Evolutionary conservation across 805 yeast genomes (phyloP).

Genomic region (Candida awuae): DNA sequence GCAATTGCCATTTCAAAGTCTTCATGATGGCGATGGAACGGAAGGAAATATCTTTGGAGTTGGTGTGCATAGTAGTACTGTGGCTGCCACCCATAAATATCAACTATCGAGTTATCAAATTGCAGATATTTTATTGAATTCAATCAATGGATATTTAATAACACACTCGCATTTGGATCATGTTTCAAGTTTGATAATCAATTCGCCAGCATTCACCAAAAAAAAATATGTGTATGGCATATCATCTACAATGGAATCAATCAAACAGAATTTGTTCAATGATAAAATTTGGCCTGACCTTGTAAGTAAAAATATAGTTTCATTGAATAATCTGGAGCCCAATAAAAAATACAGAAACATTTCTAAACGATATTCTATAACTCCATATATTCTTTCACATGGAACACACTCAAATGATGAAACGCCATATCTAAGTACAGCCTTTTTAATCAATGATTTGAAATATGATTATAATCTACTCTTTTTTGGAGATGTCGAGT

Average conservation of each 20-base stretch:
- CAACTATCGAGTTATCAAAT: conserved; percentile 1
- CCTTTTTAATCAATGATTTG: conserved; percentile 42
- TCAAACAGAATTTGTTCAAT: conserved; percentile 58
- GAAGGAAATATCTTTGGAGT: not conserved
- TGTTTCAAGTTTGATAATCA: conserved; percentile 56
- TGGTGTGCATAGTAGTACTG: not conserved
- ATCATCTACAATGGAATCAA: conserved; percentile 40
- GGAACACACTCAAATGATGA: conserved; percentile 18
- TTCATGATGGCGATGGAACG: not conserved
- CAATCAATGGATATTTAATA: conserved; percentile 41
- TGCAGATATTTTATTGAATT: conserved; percentile 24
- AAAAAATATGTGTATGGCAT: conserved; percentile 47
- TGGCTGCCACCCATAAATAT: too few species aligned
- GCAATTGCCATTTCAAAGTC: conserved; percentile 1
- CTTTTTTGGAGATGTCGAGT: conserved; percentile 80
- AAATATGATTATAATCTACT: conserved; percentile 35
- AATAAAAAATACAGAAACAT: conserved; percentile 1
- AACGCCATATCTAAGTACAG: conserved; percentile 40
- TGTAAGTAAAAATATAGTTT: conserved; percentile 25
- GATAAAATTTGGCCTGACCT: conserved; percentile 76
- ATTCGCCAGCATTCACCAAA: conserved; percentile 48
- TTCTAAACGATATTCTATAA: conserved; percentile 32
- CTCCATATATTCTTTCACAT: conserved; percentile 36
- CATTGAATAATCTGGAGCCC: conserved; percentile 18
- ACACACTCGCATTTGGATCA: conserved; percentile 89